Percentiles rank a stretch among this genome's conserved stretches.
phyloP scores from a whole-genome alignment of 2,329 filamentous ascomycete genomes.

The Bisporella sp. region DNA sequence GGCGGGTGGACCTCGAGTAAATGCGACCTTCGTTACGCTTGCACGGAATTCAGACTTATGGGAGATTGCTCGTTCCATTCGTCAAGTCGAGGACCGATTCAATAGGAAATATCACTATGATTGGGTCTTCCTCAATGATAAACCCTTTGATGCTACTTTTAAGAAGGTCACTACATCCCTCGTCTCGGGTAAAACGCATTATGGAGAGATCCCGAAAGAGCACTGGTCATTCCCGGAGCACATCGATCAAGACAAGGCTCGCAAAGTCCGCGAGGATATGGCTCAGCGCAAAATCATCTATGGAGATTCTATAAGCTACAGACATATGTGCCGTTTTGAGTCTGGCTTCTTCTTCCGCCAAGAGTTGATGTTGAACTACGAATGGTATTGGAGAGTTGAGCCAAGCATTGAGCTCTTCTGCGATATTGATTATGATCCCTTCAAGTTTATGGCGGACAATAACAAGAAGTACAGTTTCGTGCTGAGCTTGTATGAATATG shows the following conservation, averaged over 20 bases:
- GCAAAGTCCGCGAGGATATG: conserved; percentile 91
- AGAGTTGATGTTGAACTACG: conserved; percentile 86
- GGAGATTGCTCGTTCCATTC: conserved; percentile 95
- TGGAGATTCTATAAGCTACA: conserved; percentile 91
- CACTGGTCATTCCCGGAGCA: conserved; percentile 97
- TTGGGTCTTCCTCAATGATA: conserved; percentile 98
- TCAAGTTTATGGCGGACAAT: conserved; percentile 93
- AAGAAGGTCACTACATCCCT: conserved; percentile 84
- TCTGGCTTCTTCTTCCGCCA: conserved; percentile 99
- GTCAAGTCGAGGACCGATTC: conserved; percentile 95
- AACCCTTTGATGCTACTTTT: conserved; percentile 88
- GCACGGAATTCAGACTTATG: conserved; percentile 90
- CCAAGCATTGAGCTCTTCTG: conserved; percentile 95
- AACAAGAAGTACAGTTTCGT: conserved; percentile 99
- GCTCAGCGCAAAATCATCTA: conserved; percentile 93
- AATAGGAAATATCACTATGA: conserved; percentile 96
- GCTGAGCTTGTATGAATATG: conserved; percentile 91
- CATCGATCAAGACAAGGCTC: conserved; percentile 93
- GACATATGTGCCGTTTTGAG: conserved; percentile 99
- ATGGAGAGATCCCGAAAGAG: conserved; percentile 81
- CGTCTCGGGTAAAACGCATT: conserved; percentile 87
- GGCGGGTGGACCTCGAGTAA: conserved; percentile 69
- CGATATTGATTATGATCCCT: conserved; percentile 91
- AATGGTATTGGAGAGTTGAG: conserved; percentile 99
- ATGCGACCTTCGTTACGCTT: conserved; percentile 94